Evolutionary conservation across 2,329 filamentous ascomycete genomes (phyloP).

Genomic region (Colletotrichum lupini): DNA sequence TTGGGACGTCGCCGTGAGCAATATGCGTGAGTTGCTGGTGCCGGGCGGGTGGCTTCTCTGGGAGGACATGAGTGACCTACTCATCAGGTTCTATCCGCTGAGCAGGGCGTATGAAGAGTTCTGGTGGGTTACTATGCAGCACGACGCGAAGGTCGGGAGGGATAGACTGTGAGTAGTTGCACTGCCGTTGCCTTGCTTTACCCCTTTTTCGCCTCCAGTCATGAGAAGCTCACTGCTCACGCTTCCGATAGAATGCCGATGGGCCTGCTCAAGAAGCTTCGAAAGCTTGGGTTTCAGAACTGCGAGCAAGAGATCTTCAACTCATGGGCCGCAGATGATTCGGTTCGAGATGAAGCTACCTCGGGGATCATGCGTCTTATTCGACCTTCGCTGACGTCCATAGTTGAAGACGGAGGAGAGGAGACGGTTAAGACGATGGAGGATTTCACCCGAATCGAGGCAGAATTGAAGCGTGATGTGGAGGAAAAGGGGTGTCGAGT

Average conservation of each 20-base stretch:
- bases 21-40: conserved; percentile 32
- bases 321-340: conserved; percentile 25
- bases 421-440: conserved; percentile 23
- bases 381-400: conserved; percentile 5
- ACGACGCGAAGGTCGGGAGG: conserved; percentile 14
- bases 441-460: conserved; percentile 14
- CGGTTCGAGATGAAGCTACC: not conserved
- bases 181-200: not conserved
- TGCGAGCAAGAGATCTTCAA: conserved; percentile 26
- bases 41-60: conserved; percentile 38
- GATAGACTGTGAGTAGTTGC: conserved; percentile 4
- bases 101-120: conserved; percentile 31
- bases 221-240: not conserved
- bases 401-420: conserved; percentile 15
- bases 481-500: conserved; percentile 10
- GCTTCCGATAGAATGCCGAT: not conserved
- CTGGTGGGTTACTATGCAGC: conserved; percentile 20
- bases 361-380: not conserved
- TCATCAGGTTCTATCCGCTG: conserved; percentile 15
- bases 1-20: conserved; percentile 30
- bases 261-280: conserved; percentile 16
- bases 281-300: not conserved
- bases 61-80: conserved; percentile 32
- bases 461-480: not conserved
- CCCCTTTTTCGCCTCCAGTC: not conserved